Conservation (phyloP, 2,329 filamentous ascomycete species). For the Cladobotryum mycophilum region DNA sequence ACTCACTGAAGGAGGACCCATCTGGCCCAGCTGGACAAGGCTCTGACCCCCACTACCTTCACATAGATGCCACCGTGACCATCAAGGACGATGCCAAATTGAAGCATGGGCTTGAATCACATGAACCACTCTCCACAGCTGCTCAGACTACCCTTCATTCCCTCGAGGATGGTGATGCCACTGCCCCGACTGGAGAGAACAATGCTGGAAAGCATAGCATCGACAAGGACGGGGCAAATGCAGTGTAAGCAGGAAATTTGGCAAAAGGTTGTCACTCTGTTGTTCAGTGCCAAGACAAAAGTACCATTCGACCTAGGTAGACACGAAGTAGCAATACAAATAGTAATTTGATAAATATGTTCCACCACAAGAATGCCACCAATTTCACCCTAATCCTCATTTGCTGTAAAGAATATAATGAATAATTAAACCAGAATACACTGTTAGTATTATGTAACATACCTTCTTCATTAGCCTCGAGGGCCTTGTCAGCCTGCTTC, state of each 20-base stretch:
- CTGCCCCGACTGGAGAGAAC: background rate
- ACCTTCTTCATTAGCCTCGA: no score
- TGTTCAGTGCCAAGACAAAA: no score
- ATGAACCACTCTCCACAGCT: background rate
- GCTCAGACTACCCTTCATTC: background rate
- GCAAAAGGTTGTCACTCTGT: background rate
- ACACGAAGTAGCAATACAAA: no score
- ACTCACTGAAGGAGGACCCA: slow-evolving; percentile 6
- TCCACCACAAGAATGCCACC: no score
- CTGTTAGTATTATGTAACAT: no score
- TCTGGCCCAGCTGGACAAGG: background rate
- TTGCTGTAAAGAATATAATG: no score
- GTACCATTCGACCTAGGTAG: no score
- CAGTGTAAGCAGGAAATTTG: background rate
- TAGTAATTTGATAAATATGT: no score
- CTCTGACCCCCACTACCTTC: slow-evolving; percentile 6
- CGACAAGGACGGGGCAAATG: background rate
- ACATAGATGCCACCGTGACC: slow-evolving; percentile 3
- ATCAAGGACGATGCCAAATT: background rate
- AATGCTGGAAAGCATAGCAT: background rate
- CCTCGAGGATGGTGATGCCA: slow-evolving; percentile 7
- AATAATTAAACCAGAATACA: no score
- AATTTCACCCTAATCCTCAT: no score
- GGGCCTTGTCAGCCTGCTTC: no score
- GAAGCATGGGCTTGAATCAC: slow-evolving; percentile 8